Conservation (phyloP, 352 stramenopile genomes). For the Pilasporangium apinafurcum region DNA sequence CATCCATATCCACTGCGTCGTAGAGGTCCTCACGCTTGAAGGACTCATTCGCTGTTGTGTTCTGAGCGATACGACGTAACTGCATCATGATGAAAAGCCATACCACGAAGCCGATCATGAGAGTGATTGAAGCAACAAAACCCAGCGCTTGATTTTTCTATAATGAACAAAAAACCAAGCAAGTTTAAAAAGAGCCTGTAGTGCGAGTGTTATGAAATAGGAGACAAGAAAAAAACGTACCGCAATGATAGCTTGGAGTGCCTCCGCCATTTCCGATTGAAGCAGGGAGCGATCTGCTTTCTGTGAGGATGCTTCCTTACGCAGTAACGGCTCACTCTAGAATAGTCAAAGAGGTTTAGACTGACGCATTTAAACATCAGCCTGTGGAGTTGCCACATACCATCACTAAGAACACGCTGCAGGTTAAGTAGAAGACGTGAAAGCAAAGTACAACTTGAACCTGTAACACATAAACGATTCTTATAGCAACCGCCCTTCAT, state of each 20-base stretch:
- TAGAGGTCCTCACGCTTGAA: constrained; percentile 80
- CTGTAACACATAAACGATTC: constrained; percentile 7
- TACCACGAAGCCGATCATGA: constrained; percentile 54
- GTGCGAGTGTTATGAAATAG: background rate
- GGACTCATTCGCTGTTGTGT: constrained; percentile 72
- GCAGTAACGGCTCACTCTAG: constrained; percentile 31
- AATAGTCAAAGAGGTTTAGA: background rate
- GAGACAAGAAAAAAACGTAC: constrained; percentile 12
- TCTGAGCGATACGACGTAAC: constrained; percentile 59
- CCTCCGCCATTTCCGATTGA: constrained; percentile 15
- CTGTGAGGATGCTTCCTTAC: background rate
- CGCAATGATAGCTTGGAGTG: constrained; percentile 48
- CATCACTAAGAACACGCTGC: constrained; percentile 48
- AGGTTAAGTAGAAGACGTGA: constrained; percentile 40
- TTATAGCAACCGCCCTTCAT: background rate
- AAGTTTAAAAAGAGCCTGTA: background rate
- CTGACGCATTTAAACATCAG: background rate
- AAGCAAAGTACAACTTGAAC: constrained; percentile 36
- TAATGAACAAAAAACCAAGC: background rate
- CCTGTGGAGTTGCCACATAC: constrained; percentile 8
- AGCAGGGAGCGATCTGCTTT: background rate
- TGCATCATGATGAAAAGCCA: constrained; percentile 76
- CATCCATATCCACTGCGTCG: constrained; percentile 44
- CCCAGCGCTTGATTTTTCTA: constrained; percentile 60
- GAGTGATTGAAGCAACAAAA: constrained; percentile 56